Evolutionary conservation across 2,329 filamentous ascomycete genomes (phyloP), one percentile per base, ranked within the genome.

Genomic region (Epichloe baconii): DNA sequence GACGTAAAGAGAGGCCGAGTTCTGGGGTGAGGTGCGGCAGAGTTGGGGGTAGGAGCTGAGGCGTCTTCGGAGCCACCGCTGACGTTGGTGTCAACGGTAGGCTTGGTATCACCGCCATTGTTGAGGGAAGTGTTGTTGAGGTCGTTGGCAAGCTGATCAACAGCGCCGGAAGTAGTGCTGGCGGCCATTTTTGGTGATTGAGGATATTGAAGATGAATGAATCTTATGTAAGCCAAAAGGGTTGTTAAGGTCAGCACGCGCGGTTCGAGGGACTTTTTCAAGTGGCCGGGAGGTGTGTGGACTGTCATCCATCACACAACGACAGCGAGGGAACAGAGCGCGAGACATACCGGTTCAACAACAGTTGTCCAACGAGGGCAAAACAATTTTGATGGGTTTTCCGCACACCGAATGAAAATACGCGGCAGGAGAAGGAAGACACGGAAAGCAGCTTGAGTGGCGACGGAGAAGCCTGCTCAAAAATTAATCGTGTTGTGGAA

Each of bases 1-100:
- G 61, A 98, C 93, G 71, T 98, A 98, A 69, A 98, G 88, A 54
- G 93, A 98, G 58, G 93, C 93, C 49, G 93, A 97, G 71, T 94
- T 91, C 69, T 88, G 87, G 66, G 86, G 68, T 86, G 86, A 59
- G 76, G 79, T 62, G 80, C 80, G 60, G 88, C 83, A 55, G 88
- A 85, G 72, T 74, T 81, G 60, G 85, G 84, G 55, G 86, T 86
- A 58, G 83, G 78, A 61, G 75, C 80, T 63, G 85, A 81, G 58
- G 77, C 77, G 68, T 82, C 79, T 60, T 69, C 68, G 49, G 69
- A 69, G 56, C 74, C 74, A 63, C 70, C 67, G 59, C 64, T 58
- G 63, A 86, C 80, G 67, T 79, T 82, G 71, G 88, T 90, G 74
- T 91, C 86, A 74, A 90, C 76, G 67, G 79, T 72, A 63, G 84